These are phyloP conservation scores for Colletotrichum sp. DNA, from an alignment of 2,329 filamentous ascomycete species.

Conservation along the genomic window DNA sequence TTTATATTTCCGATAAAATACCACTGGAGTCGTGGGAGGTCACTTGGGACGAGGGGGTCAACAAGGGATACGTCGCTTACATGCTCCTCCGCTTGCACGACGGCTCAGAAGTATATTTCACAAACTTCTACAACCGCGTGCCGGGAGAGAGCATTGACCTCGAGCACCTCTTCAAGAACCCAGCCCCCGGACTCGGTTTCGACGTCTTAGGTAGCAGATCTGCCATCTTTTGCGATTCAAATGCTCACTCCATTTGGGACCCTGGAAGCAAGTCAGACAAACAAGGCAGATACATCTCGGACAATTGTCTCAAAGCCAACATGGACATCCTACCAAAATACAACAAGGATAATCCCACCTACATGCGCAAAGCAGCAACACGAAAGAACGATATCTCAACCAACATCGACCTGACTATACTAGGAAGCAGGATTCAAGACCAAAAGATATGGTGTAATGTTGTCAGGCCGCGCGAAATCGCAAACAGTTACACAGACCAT, in stretches of 20 bases:
- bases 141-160: background rate
- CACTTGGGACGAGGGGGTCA: background rate
- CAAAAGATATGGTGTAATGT: background rate
- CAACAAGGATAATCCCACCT: background rate
- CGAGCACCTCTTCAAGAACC: background rate
- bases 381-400: accelerated
- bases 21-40: background rate
- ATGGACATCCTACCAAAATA: background rate
- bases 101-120: background rate
- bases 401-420: background rate
- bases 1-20: background rate
- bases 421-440: background rate
- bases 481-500: background rate
- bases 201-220: background rate
- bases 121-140: background rate
- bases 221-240: background rate
- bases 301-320: too few species aligned
- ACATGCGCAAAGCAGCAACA: background rate
- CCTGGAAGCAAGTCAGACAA: background rate
- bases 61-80: background rate
- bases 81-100: background rate
- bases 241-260: background rate
- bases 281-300: background rate
- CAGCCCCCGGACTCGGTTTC: background rate
- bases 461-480: background rate